Percentiles rank a stretch among this genome's conserved stretches.
Conservation (phyloP, 139 green algal genomes). For the Coccomyxa sp. region DNA sequence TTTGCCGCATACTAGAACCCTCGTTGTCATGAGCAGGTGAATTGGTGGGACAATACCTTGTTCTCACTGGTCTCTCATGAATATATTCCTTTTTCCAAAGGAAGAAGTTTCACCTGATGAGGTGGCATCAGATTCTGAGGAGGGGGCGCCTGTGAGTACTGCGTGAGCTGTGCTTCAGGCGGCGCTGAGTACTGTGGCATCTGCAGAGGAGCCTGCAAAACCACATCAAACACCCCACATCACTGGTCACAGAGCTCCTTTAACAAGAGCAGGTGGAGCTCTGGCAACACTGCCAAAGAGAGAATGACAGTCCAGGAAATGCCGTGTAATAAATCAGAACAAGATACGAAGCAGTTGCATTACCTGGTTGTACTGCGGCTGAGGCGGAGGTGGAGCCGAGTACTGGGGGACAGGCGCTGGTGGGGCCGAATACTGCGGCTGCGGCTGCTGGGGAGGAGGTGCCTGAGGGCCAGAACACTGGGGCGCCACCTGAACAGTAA, state of each 20-base stretch:
- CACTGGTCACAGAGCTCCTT: not conserved
- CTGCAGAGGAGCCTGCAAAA: not conserved
- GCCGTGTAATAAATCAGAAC: not conserved
- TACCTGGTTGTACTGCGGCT: not conserved
- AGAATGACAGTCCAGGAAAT: not conserved
- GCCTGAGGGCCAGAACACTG: not conserved
- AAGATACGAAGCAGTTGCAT: not conserved
- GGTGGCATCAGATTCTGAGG: not conserved
- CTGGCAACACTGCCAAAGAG: not conserved
- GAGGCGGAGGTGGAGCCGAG: not conserved
- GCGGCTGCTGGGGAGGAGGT: no score
- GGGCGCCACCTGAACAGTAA: not conserved
- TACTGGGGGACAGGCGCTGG: not conserved
- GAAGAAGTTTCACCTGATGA: not conserved
- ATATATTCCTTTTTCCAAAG: no score
- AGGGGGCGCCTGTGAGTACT: constrained; percentile 10
- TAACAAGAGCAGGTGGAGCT: not conserved
- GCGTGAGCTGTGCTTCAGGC: not conserved
- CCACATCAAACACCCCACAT: not conserved
- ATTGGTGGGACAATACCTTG: no score
- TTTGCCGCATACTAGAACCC: no score
- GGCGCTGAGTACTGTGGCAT: not conserved
- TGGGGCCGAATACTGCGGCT: not conserved
- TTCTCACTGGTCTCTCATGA: no score
- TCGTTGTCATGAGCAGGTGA: no score